phyloP scores from a whole-genome alignment of 2,329 filamentous ascomycete genomes.

The Alternaria alternata region DNA sequence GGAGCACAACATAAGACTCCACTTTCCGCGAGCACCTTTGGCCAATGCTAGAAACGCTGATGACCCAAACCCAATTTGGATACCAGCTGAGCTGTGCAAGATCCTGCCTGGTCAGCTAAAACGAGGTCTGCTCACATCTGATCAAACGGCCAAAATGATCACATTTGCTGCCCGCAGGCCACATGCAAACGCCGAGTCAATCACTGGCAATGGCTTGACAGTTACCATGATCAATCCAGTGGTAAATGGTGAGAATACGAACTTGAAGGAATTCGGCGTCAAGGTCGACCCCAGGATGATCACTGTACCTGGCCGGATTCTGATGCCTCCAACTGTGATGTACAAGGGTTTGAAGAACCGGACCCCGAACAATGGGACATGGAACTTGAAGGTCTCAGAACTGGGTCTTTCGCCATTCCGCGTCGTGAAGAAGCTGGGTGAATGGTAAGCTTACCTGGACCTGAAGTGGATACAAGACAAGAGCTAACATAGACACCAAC shows the following conservation, averaged over 20 bases:
- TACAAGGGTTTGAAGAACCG: constrained; percentile 59
- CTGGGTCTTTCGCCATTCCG: constrained; percentile 40
- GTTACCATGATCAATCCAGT: constrained; percentile 37
- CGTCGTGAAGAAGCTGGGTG: constrained; percentile 25
- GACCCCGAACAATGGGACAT: constrained; percentile 63
- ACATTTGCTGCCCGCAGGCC: constrained; percentile 43
- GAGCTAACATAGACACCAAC: not conserved
- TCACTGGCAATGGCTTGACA: constrained; percentile 34
- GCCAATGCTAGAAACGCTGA: constrained; percentile 38
- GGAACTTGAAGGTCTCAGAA: constrained; percentile 68
- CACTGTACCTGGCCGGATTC: constrained; percentile 75
- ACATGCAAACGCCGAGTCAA: constrained; percentile 40
- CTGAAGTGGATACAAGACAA: not conserved
- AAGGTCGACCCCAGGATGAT: constrained; percentile 68
- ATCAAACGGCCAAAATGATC: constrained; percentile 45
- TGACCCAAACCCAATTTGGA: constrained; percentile 38
- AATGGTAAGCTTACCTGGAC: constrained; percentile 18
- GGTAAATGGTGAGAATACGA: constrained; percentile 29
- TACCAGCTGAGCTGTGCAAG: constrained; percentile 44
- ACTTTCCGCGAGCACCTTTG: constrained; percentile 31
- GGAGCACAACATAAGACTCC: constrained; percentile 33
- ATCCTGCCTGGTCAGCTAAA: constrained; percentile 44
- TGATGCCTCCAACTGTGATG: constrained; percentile 66
- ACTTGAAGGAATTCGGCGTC: constrained; percentile 66
- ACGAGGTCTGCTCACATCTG: constrained; percentile 33